Percentiles rank a stretch among this genome's conserved stretches.
Evolutionary conservation across 2,329 filamentous ascomycete species (phyloP).

Genomic region (Aspergillus udagawae): DNA sequence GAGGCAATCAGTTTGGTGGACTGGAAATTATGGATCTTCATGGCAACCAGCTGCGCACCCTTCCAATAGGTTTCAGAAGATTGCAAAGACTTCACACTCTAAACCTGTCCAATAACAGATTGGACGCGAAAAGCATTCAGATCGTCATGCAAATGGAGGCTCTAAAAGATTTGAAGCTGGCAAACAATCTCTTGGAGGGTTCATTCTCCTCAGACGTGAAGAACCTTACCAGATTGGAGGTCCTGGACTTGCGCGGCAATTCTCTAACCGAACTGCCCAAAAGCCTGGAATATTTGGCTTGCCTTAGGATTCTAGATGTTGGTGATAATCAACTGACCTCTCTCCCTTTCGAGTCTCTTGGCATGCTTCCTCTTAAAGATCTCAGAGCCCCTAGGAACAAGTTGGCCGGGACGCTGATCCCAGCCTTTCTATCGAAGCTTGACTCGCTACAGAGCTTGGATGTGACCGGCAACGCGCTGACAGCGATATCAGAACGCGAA

Average conservation of each 20-base stretch:
- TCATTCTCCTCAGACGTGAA: constrained; percentile 61
- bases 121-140: constrained; percentile 68
- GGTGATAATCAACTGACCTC: constrained; percentile 71
- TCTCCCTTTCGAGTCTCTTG: constrained; percentile 67
- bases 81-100: constrained; percentile 72
- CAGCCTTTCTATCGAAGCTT: constrained; percentile 55
- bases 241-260: constrained; percentile 78
- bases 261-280: constrained; percentile 67
- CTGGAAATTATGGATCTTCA: constrained; percentile 81
- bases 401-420: constrained; percentile 68
- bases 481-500: constrained; percentile 45
- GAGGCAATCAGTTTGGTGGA: constrained; percentile 74
- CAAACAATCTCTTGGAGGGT: constrained; percentile 70
- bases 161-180: constrained; percentile 75
- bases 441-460: constrained; percentile 70
- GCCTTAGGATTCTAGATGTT: constrained; percentile 72
- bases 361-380: constrained; percentile 66
- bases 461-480: constrained; percentile 71
- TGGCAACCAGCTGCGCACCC: constrained; percentile 68
- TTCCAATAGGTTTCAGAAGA: constrained; percentile 72
- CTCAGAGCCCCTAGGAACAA: constrained; percentile 74
- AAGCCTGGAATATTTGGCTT: constrained; percentile 61
- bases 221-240: constrained; percentile 66
- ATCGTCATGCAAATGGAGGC: constrained; percentile 68
- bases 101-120: constrained; percentile 80